Base-by-base conservation (phyloP, 768 basidiomycete genomes). In the Macrolepiota dolichaula region DNA sequence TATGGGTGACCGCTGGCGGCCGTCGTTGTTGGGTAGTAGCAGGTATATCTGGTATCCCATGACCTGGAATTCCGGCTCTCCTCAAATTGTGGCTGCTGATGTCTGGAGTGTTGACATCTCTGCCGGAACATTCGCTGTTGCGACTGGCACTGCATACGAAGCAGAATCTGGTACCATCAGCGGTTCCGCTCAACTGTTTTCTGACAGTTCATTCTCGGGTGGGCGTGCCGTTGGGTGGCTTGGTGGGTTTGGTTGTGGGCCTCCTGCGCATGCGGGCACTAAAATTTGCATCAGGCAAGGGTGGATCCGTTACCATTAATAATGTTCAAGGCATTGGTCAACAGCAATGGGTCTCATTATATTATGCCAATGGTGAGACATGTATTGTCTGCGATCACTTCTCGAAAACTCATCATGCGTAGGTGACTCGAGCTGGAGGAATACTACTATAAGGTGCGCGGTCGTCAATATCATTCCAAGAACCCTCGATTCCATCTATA, bases 1-100 rank as follows among this genome's bases (percentile, higher is more conserved):
- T 65, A 85, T 86, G 82, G 85, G 85, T 46, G 85, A 87, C 68
- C 81, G 85, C 53, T 87, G 85, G 85, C 71, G 82, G 13, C 77
- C 83, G 19, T 69, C 71, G 37, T 66, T 83, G 19, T 75, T 86
- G 4, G 85, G 85, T 13, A 82, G 79, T 65, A 84, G 83, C 66
- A 71, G 76, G 51, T 87, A 87, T 70, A 81, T 86, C 51, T 87
- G 85, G 85, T 80, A 81, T 61, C 85, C 85, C 5, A 69, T 87
- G 57, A 76, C 76, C 46, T 87, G 83, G 80, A 75, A 77, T 5
- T 74, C 76, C n/a, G 83, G 85, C 7, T 63, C 67, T n/a, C 85
- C 85, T 24, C 76, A 81, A 67, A 76, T 87, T 24, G 77, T 85
- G 10, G 70, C 76, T 46, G 79, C 83, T 13, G 85, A 85, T 65